Base-by-base conservation (phyloP, 2,329 filamentous ascomycete genomes). In the Ophiostoma triangulosporum region DNA sequence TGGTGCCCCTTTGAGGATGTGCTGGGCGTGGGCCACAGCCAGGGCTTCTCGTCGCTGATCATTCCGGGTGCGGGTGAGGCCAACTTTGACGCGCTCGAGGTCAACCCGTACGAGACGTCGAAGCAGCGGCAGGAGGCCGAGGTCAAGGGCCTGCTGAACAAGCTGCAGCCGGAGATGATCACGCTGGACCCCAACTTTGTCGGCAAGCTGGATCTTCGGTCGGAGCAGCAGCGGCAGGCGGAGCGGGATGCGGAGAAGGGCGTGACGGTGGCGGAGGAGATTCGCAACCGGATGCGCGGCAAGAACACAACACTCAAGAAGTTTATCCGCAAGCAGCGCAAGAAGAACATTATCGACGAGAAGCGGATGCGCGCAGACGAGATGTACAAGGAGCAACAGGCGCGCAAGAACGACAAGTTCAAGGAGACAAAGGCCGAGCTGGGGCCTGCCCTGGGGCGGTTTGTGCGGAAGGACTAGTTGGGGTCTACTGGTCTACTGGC, bases 1-100 rank as follows among this genome's bases (percentile, higher is more conserved):
- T 98, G 91, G 87, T 98, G 93, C 65, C 93, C 93, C 0, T 95
- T 86, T 58, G 93, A 98, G 66, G 93, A 98, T 72, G 73, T 96
- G 1, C 78, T 98, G 1, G 93, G 59, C 46, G 55, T 95, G 24
- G 79, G 84, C 2, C 91, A 97, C 70, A 78, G 86, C 64, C 73
- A 83, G 56, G 93, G 93, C 14, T 97, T 97, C 71, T 86, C 85
- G 15, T 93, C 85, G 54, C 80, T 96, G 64, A 80, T 98, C 61
- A 81, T 97, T 2, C 93, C 93, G 7, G 93, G 93, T 48, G 86
- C 91, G n/a, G 93, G 93, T 57, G 93, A 98, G 68, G 83, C 93
- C 65, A 97, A 97, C 76, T 96, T 87, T 66, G 93, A 98, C 67
- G 86, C 89, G 3, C 74, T 96, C 52, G 93, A 98, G 68, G 76